Evolutionary conservation across 1,284 basidiomycete species (phyloP).

Genomic region (Pisolithus thermaeus): DNA sequence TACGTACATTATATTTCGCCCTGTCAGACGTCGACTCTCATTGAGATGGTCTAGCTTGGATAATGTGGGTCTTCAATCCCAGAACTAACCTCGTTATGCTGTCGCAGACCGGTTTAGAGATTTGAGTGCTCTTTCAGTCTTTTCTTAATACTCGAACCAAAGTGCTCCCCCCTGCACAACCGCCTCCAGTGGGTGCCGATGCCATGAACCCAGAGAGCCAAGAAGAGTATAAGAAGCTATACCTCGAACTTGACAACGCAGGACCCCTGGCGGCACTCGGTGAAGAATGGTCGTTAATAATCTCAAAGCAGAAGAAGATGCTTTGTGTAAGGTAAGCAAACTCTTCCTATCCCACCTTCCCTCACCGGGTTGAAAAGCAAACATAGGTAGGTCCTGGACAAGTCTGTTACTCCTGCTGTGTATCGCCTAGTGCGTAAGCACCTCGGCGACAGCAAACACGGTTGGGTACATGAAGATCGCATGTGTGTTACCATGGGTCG

Average conservation of each 20-base stretch:
- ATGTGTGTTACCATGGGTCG: conserved; percentile 54
- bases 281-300: conserved; percentile 26
- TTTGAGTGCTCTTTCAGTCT: conserved; percentile 45
- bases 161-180: conserved; percentile 44
- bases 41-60: conserved; percentile 48
- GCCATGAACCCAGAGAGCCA: conserved; percentile 67
- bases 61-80: conserved; percentile 51
- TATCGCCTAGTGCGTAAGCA: conserved; percentile 57
- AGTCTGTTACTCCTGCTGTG: conserved; percentile 51
- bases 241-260: conserved; percentile 57
- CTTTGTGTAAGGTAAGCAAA: conserved; percentile 36
- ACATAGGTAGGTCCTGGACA: conserved; percentile 46
- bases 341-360: background rate
- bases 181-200: conserved; percentile 27
- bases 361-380: conserved; percentile 1
- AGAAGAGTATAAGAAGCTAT: conserved; percentile 56
- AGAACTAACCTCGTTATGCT: conserved; percentile 29
- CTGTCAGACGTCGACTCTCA: conserved; percentile 1
- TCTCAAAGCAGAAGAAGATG: conserved; percentile 35
- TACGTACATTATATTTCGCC: conserved; percentile 31
- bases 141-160: conserved; percentile 59
- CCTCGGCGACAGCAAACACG: conserved; percentile 33
- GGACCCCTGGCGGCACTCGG: conserved; percentile 50
- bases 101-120: conserved; percentile 25
- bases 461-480: conserved; percentile 26